Percentiles rank a stretch among this genome's conserved stretches.
Evolutionary conservation across 768 basidiomycete species (phyloP).

Genomic region (Chalciporus pseudorubinellus): DNA sequence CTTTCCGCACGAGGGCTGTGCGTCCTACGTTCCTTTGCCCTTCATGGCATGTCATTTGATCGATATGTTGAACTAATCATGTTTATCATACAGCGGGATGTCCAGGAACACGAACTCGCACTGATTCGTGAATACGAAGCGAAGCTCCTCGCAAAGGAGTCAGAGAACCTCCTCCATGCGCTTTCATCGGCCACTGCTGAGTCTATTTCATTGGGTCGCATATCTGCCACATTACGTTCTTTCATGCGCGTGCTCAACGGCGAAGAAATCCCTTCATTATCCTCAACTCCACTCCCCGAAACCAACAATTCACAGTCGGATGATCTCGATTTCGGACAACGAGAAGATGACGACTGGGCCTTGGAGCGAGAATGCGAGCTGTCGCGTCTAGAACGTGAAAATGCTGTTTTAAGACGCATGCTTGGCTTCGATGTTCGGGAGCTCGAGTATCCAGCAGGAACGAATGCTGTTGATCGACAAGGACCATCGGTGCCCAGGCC

Average conservation of each 20-base stretch:
- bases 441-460: constrained; percentile 6
- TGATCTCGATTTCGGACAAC: constrained; percentile 27
- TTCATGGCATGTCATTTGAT: background rate
- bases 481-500: constrained; percentile 12
- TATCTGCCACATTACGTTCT: constrained; percentile 67
- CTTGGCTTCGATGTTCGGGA: constrained; percentile 46
- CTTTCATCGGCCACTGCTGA: constrained; percentile 62
- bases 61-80: background rate
- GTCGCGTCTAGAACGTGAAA: constrained; percentile 82
- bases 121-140: constrained; percentile 90
- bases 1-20: constrained; percentile 88
- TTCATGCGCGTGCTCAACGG: constrained; percentile 69
- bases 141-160: constrained; percentile 73
- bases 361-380: constrained; percentile 92
- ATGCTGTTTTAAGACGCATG: constrained; percentile 73
- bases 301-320: background rate
- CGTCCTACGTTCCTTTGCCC: constrained; percentile 33
- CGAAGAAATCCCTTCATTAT: constrained; percentile 44
- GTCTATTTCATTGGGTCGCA: constrained; percentile 64
- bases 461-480: constrained; percentile 12
- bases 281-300: constrained; percentile 3
- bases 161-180: constrained; percentile 56
- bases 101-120: constrained; percentile 88
- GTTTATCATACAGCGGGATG: constrained; percentile 64
- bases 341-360: constrained; percentile 66